Evolutionary conservation across 805 yeast genomes (phyloP).

Genomic region (Kluyveromyces starmeri): DNA sequence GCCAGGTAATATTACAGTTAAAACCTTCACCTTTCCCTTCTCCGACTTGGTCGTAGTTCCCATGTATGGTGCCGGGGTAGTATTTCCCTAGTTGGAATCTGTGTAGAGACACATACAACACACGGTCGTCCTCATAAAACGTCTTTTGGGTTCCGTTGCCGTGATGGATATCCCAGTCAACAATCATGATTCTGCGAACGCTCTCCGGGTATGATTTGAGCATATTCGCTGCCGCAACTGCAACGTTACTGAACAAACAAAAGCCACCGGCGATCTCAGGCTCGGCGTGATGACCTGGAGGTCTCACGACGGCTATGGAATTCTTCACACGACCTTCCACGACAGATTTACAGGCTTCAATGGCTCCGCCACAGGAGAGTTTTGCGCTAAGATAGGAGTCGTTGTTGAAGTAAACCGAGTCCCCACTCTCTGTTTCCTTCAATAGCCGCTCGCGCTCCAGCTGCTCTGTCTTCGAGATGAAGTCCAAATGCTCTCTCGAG

Average conservation of each 20-base stretch:
- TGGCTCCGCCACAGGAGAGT: constrained; percentile 92
- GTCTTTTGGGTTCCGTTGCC: constrained; percentile 98
- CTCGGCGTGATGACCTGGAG: constrained; percentile 99
- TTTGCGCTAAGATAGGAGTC: constrained; percentile 83
- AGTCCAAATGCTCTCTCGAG: constrained; percentile 67
- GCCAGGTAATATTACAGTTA: constrained; percentile 91
- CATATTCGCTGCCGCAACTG: constrained; percentile 88
- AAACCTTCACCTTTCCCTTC: constrained; percentile 81
- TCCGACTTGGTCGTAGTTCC: constrained; percentile 75
- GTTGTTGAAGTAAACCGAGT: constrained; percentile 89
- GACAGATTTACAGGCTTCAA: constrained; percentile 92
- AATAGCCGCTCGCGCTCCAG: constrained; percentile 72
- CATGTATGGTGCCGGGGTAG: constrained; percentile 90
- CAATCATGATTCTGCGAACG: constrained; percentile 69
- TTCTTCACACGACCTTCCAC: constrained; percentile 88
- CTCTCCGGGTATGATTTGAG: constrained; percentile 79
- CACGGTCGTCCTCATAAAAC: constrained; percentile 81
- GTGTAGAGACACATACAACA: constrained; percentile 83
- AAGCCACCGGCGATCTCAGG: constrained; percentile 97
- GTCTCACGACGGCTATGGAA: constrained; percentile 89
- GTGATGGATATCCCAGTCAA: constrained; percentile 99
- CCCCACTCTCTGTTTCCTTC: constrained; percentile 83
- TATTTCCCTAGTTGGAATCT: constrained; percentile 86
- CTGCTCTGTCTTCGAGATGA: constrained; percentile 61
- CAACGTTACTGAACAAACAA: constrained; percentile 91